phyloP scores from a whole-genome alignment of 2,329 filamentous ascomycete genomes.

The Orbilia ellipsospora region DNA sequence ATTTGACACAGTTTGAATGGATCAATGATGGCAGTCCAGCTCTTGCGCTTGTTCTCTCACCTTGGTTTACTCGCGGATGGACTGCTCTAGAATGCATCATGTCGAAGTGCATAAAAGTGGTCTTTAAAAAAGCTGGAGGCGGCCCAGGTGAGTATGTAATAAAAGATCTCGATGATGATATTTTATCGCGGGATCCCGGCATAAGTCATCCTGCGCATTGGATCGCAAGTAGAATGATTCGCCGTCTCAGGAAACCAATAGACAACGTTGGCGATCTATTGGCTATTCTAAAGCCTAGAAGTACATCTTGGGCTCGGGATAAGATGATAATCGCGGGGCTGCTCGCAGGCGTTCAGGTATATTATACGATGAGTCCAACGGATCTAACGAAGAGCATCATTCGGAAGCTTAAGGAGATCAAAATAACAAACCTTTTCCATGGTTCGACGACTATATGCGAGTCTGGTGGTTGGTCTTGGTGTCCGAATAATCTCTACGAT shows the following conservation, averaged over 20 bases:
- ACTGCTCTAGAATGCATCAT: constrained; percentile 57
- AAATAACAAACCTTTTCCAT: constrained; percentile 15
- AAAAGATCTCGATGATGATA: constrained; percentile 47
- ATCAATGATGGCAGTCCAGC: constrained; percentile 55
- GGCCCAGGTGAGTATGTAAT: background rate
- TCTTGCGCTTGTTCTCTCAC: constrained; percentile 57
- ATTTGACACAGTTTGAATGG: constrained; percentile 56
- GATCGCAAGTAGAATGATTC: constrained; percentile 18
- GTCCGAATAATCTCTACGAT: constrained; percentile 20
- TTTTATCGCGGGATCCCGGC: constrained; percentile 17
- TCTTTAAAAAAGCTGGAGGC: constrained; percentile 9
- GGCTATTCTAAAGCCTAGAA: constrained; percentile 54
- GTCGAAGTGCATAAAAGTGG: constrained; percentile 54
- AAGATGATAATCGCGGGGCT: constrained; percentile 57
- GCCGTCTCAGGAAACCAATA: constrained; percentile 27
- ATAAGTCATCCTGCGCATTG: constrained; percentile 15
- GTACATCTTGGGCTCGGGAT: constrained; percentile 58
- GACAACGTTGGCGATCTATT: constrained; percentile 55
- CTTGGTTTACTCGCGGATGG: constrained; percentile 59
- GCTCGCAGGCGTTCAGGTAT: constrained; percentile 46
- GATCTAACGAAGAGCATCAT: constrained; percentile 29
- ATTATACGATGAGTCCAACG: background rate
- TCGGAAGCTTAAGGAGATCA: constrained; percentile 3
- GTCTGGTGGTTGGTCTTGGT: constrained; percentile 34
- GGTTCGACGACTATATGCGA: constrained; percentile 18